Percentiles rank a stretch among this genome's conserved stretches.
Conservation (phyloP, 169 alveolate genomes). For the Eimeria brunetti region DNA sequence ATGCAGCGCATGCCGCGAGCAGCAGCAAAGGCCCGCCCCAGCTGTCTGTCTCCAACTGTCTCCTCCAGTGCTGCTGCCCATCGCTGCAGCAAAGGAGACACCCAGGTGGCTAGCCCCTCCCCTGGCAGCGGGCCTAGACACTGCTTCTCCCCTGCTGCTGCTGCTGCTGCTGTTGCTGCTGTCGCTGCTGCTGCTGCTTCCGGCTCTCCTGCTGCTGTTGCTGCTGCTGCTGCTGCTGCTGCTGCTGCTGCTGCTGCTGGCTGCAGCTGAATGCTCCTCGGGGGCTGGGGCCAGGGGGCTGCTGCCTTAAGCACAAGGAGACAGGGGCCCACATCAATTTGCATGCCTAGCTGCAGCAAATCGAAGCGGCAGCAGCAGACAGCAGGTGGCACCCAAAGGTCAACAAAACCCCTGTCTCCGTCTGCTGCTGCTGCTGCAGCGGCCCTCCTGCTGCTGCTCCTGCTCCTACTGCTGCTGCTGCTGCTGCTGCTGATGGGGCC, state of each 20-base stretch:
- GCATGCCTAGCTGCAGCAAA: slow-evolving; percentile 30
- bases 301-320: background rate
- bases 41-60: background rate
- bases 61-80: slow-evolving; percentile 21
- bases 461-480: too few relatives aligned
- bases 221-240: background rate
- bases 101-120: slow-evolving; percentile 7
- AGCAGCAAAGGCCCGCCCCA: background rate
- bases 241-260: background rate
- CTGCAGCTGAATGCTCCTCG: background rate
- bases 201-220: too few relatives aligned
- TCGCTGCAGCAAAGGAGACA: background rate
- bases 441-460: too few relatives aligned
- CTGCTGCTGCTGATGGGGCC: background rate
- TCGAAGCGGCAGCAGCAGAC: slow-evolving; percentile 17
- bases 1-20: slow-evolving; percentile 23
- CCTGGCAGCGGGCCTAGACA: slow-evolving; percentile 25
- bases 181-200: background rate
- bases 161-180: background rate
- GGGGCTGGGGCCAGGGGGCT: background rate
- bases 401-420: slow-evolving; percentile 6
- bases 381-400: slow-evolving; percentile 25
- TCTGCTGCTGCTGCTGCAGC: background rate
- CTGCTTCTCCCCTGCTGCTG: background rate
- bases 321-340: slow-evolving; percentile 24